Evolutionary conservation across 2,329 filamentous ascomycete species (phyloP).

Genomic region (Ascochyta clinopodiicola): DNA sequence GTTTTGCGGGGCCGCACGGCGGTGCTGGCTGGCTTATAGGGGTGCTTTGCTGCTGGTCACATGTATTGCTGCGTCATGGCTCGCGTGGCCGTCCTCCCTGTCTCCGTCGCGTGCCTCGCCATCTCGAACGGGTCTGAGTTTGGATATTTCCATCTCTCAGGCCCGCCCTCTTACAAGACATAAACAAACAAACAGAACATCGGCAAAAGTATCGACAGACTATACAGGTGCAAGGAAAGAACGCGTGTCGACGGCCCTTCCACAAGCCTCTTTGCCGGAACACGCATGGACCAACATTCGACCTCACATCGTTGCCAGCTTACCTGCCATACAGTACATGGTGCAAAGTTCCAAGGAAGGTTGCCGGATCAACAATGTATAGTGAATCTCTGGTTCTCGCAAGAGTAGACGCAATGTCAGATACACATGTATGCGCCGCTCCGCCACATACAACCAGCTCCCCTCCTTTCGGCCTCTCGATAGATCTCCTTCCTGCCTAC

Average conservation of each 20-base stretch:
- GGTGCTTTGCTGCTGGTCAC: slow-evolving; percentile 17
- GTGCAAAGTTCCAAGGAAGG: neutral
- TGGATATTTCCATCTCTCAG: neutral
- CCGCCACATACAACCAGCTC: too few relatives aligned
- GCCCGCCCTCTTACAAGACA: neutral
- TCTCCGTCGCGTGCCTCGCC: neutral
- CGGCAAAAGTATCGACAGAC: neutral
- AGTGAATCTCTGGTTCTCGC: too few relatives aligned
- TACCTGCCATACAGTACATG: neutral
- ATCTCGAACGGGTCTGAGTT: neutral
- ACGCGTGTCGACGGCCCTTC: slow-evolving; percentile 4
- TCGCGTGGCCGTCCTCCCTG: slow-evolving; percentile 15
- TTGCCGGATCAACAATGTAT: too few relatives aligned
- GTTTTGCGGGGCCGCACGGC: slow-evolving; percentile 12
- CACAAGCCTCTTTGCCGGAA: neutral
- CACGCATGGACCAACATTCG: neutral
- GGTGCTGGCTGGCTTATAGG: slow-evolving; percentile 5
- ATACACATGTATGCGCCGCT: too few relatives aligned
- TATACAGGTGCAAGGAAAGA: neutral
- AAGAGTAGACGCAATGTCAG: too few relatives aligned
- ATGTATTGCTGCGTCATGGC: slow-evolving; percentile 17
- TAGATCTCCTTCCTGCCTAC: too few relatives aligned
- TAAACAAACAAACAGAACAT: neutral
- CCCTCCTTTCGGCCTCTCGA: too few relatives aligned
- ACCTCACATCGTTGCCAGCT: neutral